Evolutionary conservation across 306 rosid genomes (phyloP).

Genomic region (Prunus kanzakura): DNA sequence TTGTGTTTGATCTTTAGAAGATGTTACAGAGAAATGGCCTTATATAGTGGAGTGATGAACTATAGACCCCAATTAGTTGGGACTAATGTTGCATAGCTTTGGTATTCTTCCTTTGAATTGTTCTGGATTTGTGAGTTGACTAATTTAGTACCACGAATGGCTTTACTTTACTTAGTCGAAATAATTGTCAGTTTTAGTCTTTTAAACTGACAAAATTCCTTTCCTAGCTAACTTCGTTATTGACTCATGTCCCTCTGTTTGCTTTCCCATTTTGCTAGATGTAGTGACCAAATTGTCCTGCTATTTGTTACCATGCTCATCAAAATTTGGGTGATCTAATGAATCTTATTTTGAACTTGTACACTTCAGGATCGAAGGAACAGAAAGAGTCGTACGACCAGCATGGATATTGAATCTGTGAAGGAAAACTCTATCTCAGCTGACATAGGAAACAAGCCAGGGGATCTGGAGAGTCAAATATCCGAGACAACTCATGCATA

Average conservation of each 20-base stretch:
- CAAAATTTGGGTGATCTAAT: neutral
- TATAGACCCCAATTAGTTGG: neutral
- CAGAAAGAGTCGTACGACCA: constrained; percentile 61
- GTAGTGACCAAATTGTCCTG: too few relatives aligned
- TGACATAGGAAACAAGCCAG: constrained; percentile 37
- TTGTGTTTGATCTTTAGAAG: constrained; percentile 1
- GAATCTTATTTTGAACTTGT: constrained; percentile 1
- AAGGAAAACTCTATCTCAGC: constrained; percentile 57
- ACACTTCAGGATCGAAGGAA: constrained; percentile 80
- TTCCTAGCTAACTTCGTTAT: neutral
- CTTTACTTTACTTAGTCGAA: too few relatives aligned
- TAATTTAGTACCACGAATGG: too few relatives aligned
- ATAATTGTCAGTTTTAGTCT: too few relatives aligned
- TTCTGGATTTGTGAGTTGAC: neutral
- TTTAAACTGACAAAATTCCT: neutral
- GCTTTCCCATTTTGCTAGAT: too few relatives aligned
- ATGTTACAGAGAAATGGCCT: neutral
- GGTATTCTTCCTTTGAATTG: neutral
- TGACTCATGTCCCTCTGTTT: neutral
- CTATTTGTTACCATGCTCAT: constrained; percentile 1
- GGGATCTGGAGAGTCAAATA: constrained; percentile 35
- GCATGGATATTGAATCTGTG: constrained; percentile 69
- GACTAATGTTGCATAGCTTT: neutral
- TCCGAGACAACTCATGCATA: constrained; percentile 45
- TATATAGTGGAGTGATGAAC: neutral